These are phyloP conservation scores for Corallochytrium limacisporum DNA, from an alignment of 78 protist species.

Conservation along the genomic window DNA sequence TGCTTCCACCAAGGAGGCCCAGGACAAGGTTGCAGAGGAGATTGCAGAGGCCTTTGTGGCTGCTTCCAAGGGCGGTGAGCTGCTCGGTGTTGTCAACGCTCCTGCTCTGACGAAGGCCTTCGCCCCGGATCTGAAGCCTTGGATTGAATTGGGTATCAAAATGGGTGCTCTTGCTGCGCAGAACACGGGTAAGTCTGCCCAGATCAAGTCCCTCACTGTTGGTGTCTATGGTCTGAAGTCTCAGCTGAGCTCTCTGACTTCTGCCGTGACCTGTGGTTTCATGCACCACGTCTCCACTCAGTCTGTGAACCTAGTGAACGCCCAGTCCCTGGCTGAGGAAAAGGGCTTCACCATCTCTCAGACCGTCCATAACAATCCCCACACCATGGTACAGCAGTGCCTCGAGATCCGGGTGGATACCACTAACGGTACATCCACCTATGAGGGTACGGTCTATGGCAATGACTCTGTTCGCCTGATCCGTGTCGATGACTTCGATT, in stretches of 20 bases:
- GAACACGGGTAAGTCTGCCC: not conserved
- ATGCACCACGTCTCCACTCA: not conserved
- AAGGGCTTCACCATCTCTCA: not conserved
- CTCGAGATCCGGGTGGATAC: not conserved
- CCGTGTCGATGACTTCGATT: not conserved
- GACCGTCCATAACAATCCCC: not conserved
- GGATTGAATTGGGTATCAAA: not conserved
- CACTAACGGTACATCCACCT: not conserved
- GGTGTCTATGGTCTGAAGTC: not conserved
- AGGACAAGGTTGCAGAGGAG: conserved; percentile 26
- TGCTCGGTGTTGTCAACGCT: conserved; percentile 17
- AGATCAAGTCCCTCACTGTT: not conserved
- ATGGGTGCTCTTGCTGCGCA: conserved; percentile 12
- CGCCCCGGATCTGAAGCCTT: conserved; percentile 7
- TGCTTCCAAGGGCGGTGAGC: not conserved
- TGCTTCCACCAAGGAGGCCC: conserved; percentile 32
- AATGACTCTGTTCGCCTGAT: not conserved
- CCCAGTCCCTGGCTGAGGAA: not conserved
- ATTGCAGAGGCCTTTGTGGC: conserved; percentile 5
- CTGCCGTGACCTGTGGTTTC: conserved; percentile 11
- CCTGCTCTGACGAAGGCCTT: not conserved
- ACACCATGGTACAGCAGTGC: not conserved
- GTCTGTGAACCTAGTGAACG: conserved; percentile 17
- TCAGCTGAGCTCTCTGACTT: not conserved
- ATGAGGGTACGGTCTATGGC: not conserved